These are phyloP conservation scores for Huntiella savannae DNA, from an alignment of 2,329 filamentous ascomycete species.

Conservation along the genomic window DNA sequence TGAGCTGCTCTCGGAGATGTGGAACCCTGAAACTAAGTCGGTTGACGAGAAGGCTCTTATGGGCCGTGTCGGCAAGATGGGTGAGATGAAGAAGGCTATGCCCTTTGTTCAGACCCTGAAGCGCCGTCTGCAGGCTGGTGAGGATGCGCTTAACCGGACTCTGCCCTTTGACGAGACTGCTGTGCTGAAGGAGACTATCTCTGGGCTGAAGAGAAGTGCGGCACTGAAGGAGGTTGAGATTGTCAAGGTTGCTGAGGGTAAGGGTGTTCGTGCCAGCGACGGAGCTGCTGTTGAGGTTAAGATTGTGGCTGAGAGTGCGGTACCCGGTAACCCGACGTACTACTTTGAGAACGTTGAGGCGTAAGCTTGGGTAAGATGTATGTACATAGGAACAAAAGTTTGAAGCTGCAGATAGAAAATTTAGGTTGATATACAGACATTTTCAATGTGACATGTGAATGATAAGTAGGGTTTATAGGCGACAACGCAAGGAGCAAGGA, in stretches of 20 bases:
- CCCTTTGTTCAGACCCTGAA: constrained; percentile 82
- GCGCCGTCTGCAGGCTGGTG: constrained; percentile 56
- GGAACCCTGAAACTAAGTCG: constrained; percentile 39
- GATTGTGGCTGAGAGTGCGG: constrained; percentile 48
- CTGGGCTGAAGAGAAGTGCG: constrained; percentile 55
- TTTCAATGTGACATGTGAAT: too few relatives aligned
- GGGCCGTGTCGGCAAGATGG: constrained; percentile 60
- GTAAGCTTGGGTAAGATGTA: not conserved
- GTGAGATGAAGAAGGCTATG: constrained; percentile 95
- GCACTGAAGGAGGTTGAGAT: constrained; percentile 54
- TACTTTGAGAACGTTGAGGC: constrained; percentile 58
- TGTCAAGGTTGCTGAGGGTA: constrained; percentile 49
- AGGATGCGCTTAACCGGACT: constrained; percentile 66
- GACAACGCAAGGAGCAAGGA: too few relatives aligned
- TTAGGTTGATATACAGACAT: too few relatives aligned
- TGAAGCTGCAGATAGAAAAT: too few relatives aligned
- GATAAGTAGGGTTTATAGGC: too few relatives aligned
- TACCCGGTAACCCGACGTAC: constrained; percentile 69
- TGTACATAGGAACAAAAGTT: not conserved
- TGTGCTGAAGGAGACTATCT: constrained; percentile 59
- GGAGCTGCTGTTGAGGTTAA: constrained; percentile 37
- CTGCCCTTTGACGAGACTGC: constrained; percentile 70
- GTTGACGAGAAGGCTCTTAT: constrained; percentile 68
- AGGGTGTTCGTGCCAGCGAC: constrained; percentile 34
- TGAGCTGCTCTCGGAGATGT: constrained; percentile 54